Percentiles rank a stretch among this genome's conserved stretches.
These are phyloP conservation scores for Sphenostylis stenocarpa DNA, from an alignment of 306 rosid species.

Conservation along the genomic window DNA sequence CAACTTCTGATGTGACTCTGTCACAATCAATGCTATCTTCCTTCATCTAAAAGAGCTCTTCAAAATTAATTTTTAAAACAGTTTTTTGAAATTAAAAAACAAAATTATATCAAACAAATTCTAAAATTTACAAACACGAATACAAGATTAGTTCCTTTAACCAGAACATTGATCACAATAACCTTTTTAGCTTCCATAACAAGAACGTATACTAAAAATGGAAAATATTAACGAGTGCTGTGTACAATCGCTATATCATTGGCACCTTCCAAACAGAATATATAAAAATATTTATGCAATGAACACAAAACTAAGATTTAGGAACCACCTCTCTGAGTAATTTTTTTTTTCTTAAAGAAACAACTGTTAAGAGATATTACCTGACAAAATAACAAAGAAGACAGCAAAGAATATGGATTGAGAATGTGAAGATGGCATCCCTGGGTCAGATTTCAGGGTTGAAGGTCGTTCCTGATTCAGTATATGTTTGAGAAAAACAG, in stretches of 20 bases:
- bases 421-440: conserved; percentile 95
- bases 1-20: too few species aligned
- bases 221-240: background rate
- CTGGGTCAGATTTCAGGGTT: conserved; percentile 73
- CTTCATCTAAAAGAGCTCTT: too few species aligned
- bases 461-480: conserved; percentile 90
- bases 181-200: background rate
- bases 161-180: background rate
- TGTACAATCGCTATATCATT: background rate
- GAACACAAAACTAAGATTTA: conserved; percentile 1
- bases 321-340: conserved; percentile 9
- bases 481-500: conserved; percentile 56
- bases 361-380: conserved; percentile 50
- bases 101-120: too few species aligned
- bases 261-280: background rate
- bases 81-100: too few species aligned
- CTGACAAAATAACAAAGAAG: conserved; percentile 49
- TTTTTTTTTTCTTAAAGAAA: conserved; percentile 3
- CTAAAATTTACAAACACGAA: conserved; percentile 1
- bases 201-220: background rate
- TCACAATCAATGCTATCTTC: too few species aligned
- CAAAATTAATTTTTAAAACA: too few species aligned
- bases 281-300: conserved; percentile 10
- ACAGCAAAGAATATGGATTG: conserved; percentile 74
- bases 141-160: background rate